Percentiles rank a stretch among this genome's conserved stretches.
These are phyloP conservation scores for Prillingera fragicola DNA, from an alignment of 1,284 basidiomycete genomes.

Conservation along the genomic window DNA sequence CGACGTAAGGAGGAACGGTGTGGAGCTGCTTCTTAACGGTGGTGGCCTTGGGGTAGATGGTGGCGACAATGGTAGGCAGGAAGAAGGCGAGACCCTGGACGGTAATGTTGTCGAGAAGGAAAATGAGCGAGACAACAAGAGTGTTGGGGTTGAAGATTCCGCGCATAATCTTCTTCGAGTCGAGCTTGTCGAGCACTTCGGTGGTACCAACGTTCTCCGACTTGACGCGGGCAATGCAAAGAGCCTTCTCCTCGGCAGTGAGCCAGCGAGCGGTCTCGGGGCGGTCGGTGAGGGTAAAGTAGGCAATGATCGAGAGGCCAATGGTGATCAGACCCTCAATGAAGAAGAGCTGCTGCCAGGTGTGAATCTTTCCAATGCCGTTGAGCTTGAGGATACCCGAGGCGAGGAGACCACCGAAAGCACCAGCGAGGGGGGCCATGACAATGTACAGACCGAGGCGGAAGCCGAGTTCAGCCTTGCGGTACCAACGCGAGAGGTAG, in stretches of 20 bases:
- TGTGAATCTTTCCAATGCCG: constrained; percentile 10
- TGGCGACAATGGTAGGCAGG: constrained; percentile 39
- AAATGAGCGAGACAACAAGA: constrained; percentile 32
- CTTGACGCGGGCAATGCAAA: constrained; percentile 31
- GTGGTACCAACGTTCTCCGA: constrained; percentile 42
- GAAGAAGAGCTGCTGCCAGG: constrained; percentile 18
- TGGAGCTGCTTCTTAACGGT: constrained; percentile 41
- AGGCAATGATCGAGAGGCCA: constrained; percentile 14
- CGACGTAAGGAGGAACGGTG: constrained; percentile 44
- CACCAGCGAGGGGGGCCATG: constrained; percentile 16
- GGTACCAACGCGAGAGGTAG: constrained; percentile 21
- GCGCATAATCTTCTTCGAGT: constrained; percentile 18
- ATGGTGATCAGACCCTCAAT: constrained; percentile 20
- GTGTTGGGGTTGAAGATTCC: constrained; percentile 29
- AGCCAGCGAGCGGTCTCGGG: constrained; percentile 29
- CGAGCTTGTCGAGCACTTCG: constrained; percentile 34
- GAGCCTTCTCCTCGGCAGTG: constrained; percentile 21
- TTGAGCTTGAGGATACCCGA: constrained; percentile 13
- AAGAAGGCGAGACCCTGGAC: constrained; percentile 42
- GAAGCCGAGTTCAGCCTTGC: constrained; percentile 16
- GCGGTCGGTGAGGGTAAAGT: constrained; percentile 37
- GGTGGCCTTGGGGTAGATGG: constrained; percentile 40
- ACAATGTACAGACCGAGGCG: constrained; percentile 19
- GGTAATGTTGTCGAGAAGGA: constrained; percentile 47
- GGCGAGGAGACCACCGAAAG: constrained; percentile 19